Conservation (phyloP, 768 basidiomycete species). For the Ephemerocybe angulata region DNA sequence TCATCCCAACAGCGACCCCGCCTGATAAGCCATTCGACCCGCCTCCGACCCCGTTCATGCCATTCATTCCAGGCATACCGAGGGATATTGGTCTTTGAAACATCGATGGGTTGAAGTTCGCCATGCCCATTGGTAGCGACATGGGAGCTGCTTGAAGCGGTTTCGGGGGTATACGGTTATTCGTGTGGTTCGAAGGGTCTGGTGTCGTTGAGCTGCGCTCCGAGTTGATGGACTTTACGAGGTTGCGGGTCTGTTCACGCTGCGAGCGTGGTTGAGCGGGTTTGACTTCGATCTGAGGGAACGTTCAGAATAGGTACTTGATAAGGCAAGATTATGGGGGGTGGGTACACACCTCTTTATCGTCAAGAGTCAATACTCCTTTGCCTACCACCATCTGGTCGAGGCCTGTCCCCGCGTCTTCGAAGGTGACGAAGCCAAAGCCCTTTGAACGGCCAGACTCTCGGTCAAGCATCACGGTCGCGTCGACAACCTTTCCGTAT, state of each 20-base stretch:
- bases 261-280: constrained; percentile 70
- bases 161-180: constrained; percentile 36
- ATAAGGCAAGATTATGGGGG: neutral
- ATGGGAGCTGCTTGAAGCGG: constrained; percentile 22
- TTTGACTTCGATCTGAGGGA: constrained; percentile 75
- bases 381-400: constrained; percentile 61
- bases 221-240: constrained; percentile 15
- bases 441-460: constrained; percentile 75
- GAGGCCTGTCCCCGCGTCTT: constrained; percentile 52
- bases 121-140: neutral
- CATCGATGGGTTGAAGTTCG: neutral
- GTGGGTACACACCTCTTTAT: constrained; percentile 57
- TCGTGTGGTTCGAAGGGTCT: constrained; percentile 27
- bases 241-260: constrained; percentile 48
- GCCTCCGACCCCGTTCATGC: too few relatives aligned
- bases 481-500: constrained; percentile 79
- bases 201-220: constrained; percentile 7
- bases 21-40: too few relatives aligned
- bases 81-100: neutral
- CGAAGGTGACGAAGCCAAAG: constrained; percentile 84
- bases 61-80: neutral
- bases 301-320: neutral
- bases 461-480: constrained; percentile 83
- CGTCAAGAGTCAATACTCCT: constrained; percentile 67
- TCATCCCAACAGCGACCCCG: neutral